phyloP scores from a whole-genome alignment of 2,329 filamentous ascomycete genomes.

The Gnomoniopsis smithogilvyi region DNA sequence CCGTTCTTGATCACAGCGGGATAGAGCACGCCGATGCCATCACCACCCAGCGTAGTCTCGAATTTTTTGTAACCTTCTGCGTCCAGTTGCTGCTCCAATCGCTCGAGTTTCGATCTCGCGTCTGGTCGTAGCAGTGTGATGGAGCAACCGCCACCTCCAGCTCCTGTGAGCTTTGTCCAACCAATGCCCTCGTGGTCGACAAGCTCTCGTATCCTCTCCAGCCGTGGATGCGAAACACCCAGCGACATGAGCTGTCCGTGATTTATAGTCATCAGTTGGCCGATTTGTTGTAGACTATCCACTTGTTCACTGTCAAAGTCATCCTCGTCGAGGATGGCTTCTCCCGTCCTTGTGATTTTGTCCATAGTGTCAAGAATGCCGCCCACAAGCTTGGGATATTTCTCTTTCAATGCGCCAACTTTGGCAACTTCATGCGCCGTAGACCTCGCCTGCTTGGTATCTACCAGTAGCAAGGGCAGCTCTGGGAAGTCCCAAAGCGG shows the following conservation, averaged over 20 bases:
- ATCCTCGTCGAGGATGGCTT: constrained; percentile 52
- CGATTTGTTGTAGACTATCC: constrained; percentile 67
- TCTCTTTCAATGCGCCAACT: constrained; percentile 67
- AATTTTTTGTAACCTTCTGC: constrained; percentile 79
- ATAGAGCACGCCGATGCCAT: constrained; percentile 92
- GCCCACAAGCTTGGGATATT: constrained; percentile 74
- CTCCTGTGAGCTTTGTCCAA: constrained; percentile 96
- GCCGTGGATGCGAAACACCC: constrained; percentile 88
- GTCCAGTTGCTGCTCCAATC: constrained; percentile 63
- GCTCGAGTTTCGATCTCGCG: constrained; percentile 52
- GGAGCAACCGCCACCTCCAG: constrained; percentile 91
- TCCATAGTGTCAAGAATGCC: constrained; percentile 85
- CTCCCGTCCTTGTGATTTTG: constrained; percentile 57
- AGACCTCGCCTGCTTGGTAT: constrained; percentile 84
- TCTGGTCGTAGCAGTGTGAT: constrained; percentile 82
- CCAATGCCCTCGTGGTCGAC: constrained; percentile 87
- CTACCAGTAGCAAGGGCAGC: constrained; percentile 82
- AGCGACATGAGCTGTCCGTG: constrained; percentile 88
- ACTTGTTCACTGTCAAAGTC: constrained; percentile 65
- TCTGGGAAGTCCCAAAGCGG: constrained; percentile 87
- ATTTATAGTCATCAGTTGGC: constrained; percentile 89
- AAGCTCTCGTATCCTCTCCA: constrained; percentile 88
- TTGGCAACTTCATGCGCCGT: constrained; percentile 85
- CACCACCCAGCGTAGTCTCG: constrained; percentile 84
- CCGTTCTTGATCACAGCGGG: constrained; percentile 88